Evolutionary conservation across 2,329 filamentous ascomycete genomes (phyloP), one percentile per base, ranked within the genome.

Genomic region (Epichloe hybrida): DNA sequence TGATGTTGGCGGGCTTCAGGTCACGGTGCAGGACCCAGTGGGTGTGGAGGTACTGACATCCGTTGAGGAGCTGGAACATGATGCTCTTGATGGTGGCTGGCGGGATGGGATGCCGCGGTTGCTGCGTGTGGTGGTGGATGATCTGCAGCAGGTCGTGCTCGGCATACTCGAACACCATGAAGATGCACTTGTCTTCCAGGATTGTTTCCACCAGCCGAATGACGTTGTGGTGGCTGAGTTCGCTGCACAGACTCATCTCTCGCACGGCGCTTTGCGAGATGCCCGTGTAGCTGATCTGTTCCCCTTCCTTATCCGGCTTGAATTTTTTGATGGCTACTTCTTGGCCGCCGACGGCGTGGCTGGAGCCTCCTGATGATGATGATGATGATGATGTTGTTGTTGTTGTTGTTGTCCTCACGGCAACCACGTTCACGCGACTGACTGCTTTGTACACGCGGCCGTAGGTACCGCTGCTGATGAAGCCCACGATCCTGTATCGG

Each of bases 261-360:
- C 93, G 87, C 57, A 96, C 88, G 5, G 93, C 93, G 13, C 90
- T 96, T 67, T 98, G 93, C 0, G 93, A 97, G 57, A 98, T 95
- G 54, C 93, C 93, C 0, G 93, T 97, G 68, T 98, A 98, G 61
- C 94, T 86, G 45, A 96, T 74, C 60, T 86, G 80, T 67, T 98
- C 93, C 52, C 93, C 93, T 69, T 98, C 93, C 71, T 97, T 98
- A 69, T 98, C 93, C 7, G 90, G 90, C 73, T 96, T 96, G 79
- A 96, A 95, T 79, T 98, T 98, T 98, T 98, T 98, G 73, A 98
- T 98, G 59, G 93, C 93, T 64, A 95, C 96, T 62, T 95, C 88
- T 55, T 48, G 80, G 70, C 65, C 83, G 73, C 59, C 82, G 80
- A 56, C 56, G 52, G 71, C 85, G 77, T 40, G 44, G 37, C 50